Evolutionary conservation across 2,329 filamentous ascomycete species (phyloP).

Genomic region (Periconia sp.): DNA sequence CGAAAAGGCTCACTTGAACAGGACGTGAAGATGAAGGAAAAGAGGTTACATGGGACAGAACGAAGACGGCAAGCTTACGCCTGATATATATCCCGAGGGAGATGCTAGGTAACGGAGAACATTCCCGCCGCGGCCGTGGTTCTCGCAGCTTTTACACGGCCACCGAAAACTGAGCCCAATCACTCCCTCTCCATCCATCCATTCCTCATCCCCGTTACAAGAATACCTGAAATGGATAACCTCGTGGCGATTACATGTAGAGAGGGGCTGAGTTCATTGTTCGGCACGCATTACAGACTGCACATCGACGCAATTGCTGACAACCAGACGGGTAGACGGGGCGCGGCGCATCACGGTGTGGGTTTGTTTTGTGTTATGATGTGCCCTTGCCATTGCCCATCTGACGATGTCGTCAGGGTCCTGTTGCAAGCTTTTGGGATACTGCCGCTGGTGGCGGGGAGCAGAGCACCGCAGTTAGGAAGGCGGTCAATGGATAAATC

Average conservation of each 20-base stretch:
- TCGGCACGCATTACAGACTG: neutral
- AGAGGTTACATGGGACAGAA: neutral
- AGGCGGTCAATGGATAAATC: conserved; percentile 39
- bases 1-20: neutral
- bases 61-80: conserved; percentile 5
- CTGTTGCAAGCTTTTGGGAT: no score
- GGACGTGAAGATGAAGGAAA: neutral
- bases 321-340: no score
- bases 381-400: no score
- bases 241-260: no score
- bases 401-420: no score
- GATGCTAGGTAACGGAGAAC: conserved; percentile 33
- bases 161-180: no score
- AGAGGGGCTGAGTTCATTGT: no score
- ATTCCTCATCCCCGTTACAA: no score
- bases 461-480: conserved; percentile 8
- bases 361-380: no score
- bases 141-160: no score
- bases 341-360: no score
- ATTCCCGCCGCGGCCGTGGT: conserved; percentile 38
- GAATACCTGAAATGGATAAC: conserved; percentile 30
- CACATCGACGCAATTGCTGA: conserved; percentile 28
- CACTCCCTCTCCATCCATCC: neutral
- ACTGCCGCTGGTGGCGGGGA: conserved; percentile 28
- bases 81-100: conserved; percentile 30